Conservation (phyloP, 805 yeast genomes). For the Nakazawaea wyomingensis region DNA sequence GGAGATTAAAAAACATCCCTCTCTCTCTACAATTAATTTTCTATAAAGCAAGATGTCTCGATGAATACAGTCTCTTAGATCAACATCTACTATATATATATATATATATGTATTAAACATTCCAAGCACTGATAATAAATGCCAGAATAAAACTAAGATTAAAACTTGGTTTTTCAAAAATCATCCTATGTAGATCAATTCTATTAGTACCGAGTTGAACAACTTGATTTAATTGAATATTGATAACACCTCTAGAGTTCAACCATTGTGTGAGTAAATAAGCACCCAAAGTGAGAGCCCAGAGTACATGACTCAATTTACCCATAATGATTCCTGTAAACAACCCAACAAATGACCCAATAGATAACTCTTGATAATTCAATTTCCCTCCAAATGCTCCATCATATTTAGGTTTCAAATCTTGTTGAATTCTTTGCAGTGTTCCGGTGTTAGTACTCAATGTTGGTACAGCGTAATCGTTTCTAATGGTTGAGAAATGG, state of each 20-base stretch:
- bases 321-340: slow-evolving; percentile 57
- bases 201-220: slow-evolving; percentile 30
- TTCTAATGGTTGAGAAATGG: not conserved
- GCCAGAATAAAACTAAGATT: slow-evolving; percentile 49
- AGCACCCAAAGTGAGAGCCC: slow-evolving; percentile 41
- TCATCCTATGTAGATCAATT: slow-evolving; percentile 43
- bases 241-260: slow-evolving; percentile 47
- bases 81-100: no score
- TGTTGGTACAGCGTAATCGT: slow-evolving; percentile 5
- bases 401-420: slow-evolving; percentile 25
- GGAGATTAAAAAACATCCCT: no score
- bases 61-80: no score
- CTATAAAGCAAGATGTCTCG: no score
- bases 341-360: slow-evolving; percentile 61
- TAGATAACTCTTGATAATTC: slow-evolving; percentile 56
- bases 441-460: not conserved
- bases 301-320: slow-evolving; percentile 49
- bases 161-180: slow-evolving; percentile 58
- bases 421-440: slow-evolving; percentile 6
- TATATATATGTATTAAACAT: slow-evolving; percentile 24
- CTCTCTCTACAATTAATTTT: no score
- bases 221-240: slow-evolving; percentile 35
- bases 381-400: slow-evolving; percentile 41
- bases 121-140: slow-evolving; percentile 57
- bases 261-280: slow-evolving; percentile 46